These are phyloP conservation scores for Vanderwaltozyma polyspora DNA, from an alignment of 805 yeast genomes.

Conservation along the genomic window DNA sequence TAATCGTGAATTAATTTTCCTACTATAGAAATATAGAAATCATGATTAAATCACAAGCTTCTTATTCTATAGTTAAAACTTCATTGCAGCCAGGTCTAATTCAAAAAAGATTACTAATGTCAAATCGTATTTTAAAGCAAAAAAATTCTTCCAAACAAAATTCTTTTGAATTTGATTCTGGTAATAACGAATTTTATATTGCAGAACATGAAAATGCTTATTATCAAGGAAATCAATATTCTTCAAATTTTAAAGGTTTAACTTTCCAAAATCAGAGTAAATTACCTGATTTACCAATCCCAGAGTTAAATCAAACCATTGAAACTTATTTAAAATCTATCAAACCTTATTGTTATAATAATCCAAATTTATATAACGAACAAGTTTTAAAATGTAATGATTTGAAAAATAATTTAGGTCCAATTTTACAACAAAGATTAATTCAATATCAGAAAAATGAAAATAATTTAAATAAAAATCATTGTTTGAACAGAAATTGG, in stretches of 20 bases:
- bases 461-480: slow-evolving; percentile 22
- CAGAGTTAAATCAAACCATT: slow-evolving; percentile 62
- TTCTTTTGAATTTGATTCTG: slow-evolving; percentile 2
- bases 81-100: too few species aligned
- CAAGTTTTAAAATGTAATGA: slow-evolving; percentile 51
- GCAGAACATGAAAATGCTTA: slow-evolving; percentile 3
- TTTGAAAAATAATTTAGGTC: slow-evolving; percentile 59
- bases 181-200: slow-evolving; percentile 1
- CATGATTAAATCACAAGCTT: too few species aligned
- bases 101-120: too few species aligned
- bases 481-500: too few species aligned
- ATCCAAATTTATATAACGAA: slow-evolving; percentile 37
- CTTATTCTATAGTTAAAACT: too few species aligned
- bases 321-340: slow-evolving; percentile 59
- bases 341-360: slow-evolving; percentile 48
- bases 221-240: slow-evolving; percentile 1
- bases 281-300: slow-evolving; percentile 82
- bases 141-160: not conserved
- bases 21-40: too few species aligned
- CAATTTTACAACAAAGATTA: slow-evolving; percentile 56
- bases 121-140: slow-evolving; percentile 1
- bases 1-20: too few species aligned
- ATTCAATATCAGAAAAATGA: slow-evolving; percentile 31
- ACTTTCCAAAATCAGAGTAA: slow-evolving; percentile 61
- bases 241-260: slow-evolving; percentile 40